Evolutionary conservation across 352 stramenopile species (phyloP).

Genomic region (Phytophthora ohioensis): DNA sequence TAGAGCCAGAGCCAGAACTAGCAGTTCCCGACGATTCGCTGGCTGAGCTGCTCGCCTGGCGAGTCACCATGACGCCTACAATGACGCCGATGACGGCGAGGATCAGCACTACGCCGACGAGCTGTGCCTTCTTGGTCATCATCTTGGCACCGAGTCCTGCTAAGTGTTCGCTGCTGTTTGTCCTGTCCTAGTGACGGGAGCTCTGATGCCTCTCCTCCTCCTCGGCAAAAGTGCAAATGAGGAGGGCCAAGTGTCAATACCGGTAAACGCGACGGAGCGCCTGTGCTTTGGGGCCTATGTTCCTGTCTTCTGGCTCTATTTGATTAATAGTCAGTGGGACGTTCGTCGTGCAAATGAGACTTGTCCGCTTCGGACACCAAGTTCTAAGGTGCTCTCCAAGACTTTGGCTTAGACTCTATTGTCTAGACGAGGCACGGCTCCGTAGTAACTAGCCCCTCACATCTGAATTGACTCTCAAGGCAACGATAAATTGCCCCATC

Average conservation of each 20-base stretch:
- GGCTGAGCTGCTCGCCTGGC: constrained; percentile 33
- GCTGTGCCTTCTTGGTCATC: constrained; percentile 48
- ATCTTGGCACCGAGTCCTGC: constrained; percentile 25
- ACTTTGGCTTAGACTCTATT: background rate
- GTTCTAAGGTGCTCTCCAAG: background rate
- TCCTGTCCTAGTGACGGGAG: constrained; percentile 28
- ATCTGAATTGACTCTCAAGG: constrained; percentile 33
- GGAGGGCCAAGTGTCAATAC: constrained; percentile 13
- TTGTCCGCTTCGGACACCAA: constrained; percentile 15
- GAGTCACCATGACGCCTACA: constrained; percentile 51
- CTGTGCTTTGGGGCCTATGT: constrained; percentile 2
- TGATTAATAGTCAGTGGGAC: constrained; percentile 21
- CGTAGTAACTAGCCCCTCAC: background rate
- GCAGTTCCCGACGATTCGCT: constrained; percentile 36
- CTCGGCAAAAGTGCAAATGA: constrained; percentile 44
- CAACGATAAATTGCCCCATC: constrained; percentile 31
- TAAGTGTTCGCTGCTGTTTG: constrained; percentile 22
- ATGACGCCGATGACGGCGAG: constrained; percentile 58
- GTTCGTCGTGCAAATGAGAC: background rate
- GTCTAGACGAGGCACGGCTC: constrained; percentile 22
- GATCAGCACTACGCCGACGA: constrained; percentile 52
- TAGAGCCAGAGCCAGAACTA: constrained; percentile 27
- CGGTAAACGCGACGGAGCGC: constrained; percentile 7
- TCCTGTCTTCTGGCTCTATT: constrained; percentile 26
- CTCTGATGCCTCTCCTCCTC: constrained; percentile 28